Base-by-base conservation (phyloP, 2,329 filamentous ascomycete species). In the Neopestalotiopsis sp. region DNA sequence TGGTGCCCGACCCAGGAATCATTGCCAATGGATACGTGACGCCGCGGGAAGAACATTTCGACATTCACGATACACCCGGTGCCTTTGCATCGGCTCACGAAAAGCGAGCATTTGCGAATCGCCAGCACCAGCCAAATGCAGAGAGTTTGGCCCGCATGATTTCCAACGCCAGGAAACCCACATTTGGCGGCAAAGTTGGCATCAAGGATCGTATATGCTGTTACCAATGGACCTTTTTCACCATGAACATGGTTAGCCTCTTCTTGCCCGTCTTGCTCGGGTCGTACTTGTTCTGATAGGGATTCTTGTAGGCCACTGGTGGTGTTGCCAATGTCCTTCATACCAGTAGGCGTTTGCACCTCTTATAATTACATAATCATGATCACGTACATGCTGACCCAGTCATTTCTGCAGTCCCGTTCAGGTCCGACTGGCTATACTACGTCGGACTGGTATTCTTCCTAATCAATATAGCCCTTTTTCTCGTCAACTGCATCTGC, bases 141-240 rank as follows among this genome's bases (percentile, higher is more conserved):
- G 74, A 73, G 14, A 76, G 72, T 58, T 71, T 82, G 40, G 79
- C 81, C 45, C 74, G 78, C 69, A 75, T 82, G 68, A 75, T 83
- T 42, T 76, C 77, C 49, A 75, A 75, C 64, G 73, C 74, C 17
- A 75, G 78, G 65, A 78, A 76, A 58, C 63, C 69, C 7, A 68
- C 70, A 14, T 59, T 65, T 2, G 65, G 71, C 0, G 75, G 70
- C n/a, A 82, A 78, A 60, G 79, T 86, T 60, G 78, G 84, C 17
- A 74, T 88, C 62, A 80, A 82, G 49, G 86, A 88, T 70, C 80
- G 86, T 45, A 84, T 88, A 69, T 82, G 81, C 56, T 88, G 84
- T 69, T 84, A 84, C 71, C 83, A 83, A 73, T 95, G 93, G 93
- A 94, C 92, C 0, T 95, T 90, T 85, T 95, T 94, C 75, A 93